Evolutionary conservation across 202 grass and related monocot genomes (phyloP), one percentile per base, ranked within the genome.

Genomic region (Setaria viridis): DNA sequence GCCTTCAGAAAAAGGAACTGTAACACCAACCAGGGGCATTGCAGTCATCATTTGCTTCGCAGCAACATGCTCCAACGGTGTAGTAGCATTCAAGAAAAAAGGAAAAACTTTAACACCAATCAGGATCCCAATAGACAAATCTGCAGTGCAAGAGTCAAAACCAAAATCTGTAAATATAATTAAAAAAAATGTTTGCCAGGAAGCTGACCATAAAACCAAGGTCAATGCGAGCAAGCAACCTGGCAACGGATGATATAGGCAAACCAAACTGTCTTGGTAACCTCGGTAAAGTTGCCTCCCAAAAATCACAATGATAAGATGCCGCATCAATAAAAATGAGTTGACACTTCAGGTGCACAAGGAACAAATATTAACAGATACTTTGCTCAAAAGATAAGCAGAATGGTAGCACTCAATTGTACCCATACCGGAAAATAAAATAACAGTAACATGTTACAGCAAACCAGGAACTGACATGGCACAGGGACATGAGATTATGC

Each of bases 201-300:
- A 80, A 58, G 46, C 67, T 16, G 32, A 45, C 35, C 87, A 89
- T 76, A 76, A 49, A 83, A 77, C 79, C 70, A 42, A 75, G 79
- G 68, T 76, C 3, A 51, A 86, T 58, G 82, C 83, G 65, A 25
- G 17, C 83, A 4, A 37, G 35, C 35, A 37, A 37, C 35, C 35
- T 37, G 35, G 35, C 35, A 78, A 37, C 34, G 6, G 33, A 54
- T 50, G 62, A 80, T 86, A 91, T 84, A 68, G 89, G 90, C 86
- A 76, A 83, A 86, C 82, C 83, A 80, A 88, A 80, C 1, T 32
- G 50, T 41, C 25, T 25, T 25, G 25, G 25, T 25, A 25, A 89
- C 87, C 84, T 90, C 70, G 81, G 91, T 84, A 89, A 92, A 89
- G 87, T 90, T 85, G 81, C 84, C 91, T 25, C 15, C 2, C 35